Percentiles rank a stretch among this genome's conserved stretches.
phyloP scores from a whole-genome alignment of 495 filamentous ascomycete genomes.

The Aspergillus hancockii region DNA sequence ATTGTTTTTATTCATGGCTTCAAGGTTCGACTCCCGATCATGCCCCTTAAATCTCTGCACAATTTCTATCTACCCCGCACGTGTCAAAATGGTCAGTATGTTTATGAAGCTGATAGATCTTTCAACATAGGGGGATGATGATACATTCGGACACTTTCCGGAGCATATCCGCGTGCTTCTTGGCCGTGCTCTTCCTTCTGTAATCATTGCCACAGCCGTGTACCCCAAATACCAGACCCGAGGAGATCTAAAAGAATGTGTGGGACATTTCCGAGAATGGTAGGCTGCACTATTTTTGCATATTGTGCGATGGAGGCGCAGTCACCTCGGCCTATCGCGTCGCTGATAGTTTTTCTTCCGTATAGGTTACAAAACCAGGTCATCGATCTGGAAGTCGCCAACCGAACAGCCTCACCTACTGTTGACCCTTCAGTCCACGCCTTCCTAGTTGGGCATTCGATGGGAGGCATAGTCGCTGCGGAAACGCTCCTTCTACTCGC shows the following conservation, averaged over 20 bases:
- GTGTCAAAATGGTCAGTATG: neutral
- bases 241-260: slow-evolving; percentile 81
- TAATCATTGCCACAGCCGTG: slow-evolving; percentile 67
- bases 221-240: slow-evolving; percentile 94
- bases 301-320: neutral
- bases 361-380: slow-evolving; percentile 84
- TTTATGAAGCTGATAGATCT: slow-evolving; percentile 16
- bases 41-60: neutral
- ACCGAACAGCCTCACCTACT: slow-evolving; percentile 80
- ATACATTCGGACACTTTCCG: slow-evolving; percentile 82
- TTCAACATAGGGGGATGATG: slow-evolving; percentile 70
- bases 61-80: slow-evolving; percentile 11
- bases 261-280: slow-evolving; percentile 85
- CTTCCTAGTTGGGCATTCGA: slow-evolving; percentile 86
- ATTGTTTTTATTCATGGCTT: slow-evolving; percentile 97
- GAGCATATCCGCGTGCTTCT: slow-evolving; percentile 71
- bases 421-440: slow-evolving; percentile 85
- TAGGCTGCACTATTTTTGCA: slow-evolving; percentile 28
- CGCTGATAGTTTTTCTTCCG: neutral
- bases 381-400: slow-evolving; percentile 89
- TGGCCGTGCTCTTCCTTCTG: slow-evolving; percentile 67
- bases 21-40: slow-evolving; percentile 61
- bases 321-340: neutral
- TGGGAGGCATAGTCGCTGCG: slow-evolving; percentile 96
- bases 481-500: slow-evolving; percentile 75